Percentiles rank a stretch among this genome's conserved stretches.
phyloP scores from a whole-genome alignment of 345 rosid species.

The Punica granatum region DNA sequence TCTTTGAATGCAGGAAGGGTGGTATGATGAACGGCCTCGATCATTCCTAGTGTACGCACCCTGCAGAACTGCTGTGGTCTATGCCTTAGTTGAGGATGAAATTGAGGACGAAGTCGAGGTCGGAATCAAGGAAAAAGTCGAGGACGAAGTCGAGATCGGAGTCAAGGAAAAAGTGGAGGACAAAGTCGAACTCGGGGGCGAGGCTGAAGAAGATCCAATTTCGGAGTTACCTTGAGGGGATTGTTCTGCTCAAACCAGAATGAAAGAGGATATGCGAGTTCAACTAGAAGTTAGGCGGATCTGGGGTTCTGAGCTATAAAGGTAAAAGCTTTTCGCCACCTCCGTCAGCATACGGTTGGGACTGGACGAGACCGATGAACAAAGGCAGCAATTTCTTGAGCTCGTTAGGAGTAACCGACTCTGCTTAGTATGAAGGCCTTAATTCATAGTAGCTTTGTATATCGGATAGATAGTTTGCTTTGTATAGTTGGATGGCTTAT shows the following conservation, averaged over 20 bases:
- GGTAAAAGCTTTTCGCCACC: neutral
- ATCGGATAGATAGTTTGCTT: neutral
- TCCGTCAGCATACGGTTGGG: neutral
- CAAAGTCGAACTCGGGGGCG: too few relatives aligned
- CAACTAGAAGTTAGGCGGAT: neutral
- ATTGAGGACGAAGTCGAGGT: neutral
- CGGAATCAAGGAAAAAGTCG: neutral
- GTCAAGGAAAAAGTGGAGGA: too few relatives aligned
- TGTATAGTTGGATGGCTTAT: neutral
- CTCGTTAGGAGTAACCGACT: neutral
- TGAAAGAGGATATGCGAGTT: neutral
- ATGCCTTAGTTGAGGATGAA: slow-evolving; percentile 52
- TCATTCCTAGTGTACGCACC: slow-evolving; percentile 84
- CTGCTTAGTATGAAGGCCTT: neutral
- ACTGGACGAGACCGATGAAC: neutral
- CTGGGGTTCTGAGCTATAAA: neutral
- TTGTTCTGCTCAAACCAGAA: neutral
- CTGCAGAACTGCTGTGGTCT: slow-evolving; percentile 76
- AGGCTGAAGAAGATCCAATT: neutral
- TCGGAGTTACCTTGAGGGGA: neutral
- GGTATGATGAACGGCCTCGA: slow-evolving; percentile 56
- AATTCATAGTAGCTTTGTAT: neutral
- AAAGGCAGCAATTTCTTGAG: neutral
- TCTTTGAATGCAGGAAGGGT: slow-evolving; percentile 49
- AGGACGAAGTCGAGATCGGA: neutral